These are phyloP conservation scores for Gelatoporia subvermispora DNA, from an alignment of 768 basidiomycete genomes.

Conservation along the genomic window DNA sequence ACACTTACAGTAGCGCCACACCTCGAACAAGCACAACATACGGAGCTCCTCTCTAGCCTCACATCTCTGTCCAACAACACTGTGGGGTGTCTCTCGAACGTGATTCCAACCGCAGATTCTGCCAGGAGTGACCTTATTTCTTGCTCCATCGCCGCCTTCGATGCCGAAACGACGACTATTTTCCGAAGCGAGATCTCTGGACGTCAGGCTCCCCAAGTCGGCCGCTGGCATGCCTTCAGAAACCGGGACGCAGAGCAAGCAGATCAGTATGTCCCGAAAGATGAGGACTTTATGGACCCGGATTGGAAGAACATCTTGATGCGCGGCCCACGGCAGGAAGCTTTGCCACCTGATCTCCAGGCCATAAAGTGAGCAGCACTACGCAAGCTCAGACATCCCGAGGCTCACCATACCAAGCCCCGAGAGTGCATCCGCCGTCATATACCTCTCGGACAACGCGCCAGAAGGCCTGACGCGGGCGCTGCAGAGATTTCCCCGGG, in stretches of 20 bases:
- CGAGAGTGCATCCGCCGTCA: constrained; percentile 27
- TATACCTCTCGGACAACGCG: constrained; percentile 55
- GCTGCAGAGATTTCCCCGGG: constrained; percentile 36
- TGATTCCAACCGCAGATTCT: constrained; percentile 24
- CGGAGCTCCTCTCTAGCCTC: constrained; percentile 22
- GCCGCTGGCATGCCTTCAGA: constrained; percentile 64
- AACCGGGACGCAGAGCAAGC: constrained; percentile 19
- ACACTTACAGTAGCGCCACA: constrained; percentile 50
- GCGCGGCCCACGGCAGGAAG: constrained; percentile 14
- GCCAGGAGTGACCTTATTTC: constrained; percentile 29
- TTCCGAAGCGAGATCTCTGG: constrained; percentile 68
- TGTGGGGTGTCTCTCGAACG: constrained; percentile 62
- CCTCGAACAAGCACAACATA: constrained; percentile 35
- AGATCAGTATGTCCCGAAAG: constrained; percentile 1
- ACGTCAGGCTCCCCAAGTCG: constrained; percentile 54
- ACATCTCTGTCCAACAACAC: constrained; percentile 25
- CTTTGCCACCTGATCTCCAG: constrained; percentile 37
- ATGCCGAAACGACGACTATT: constrained; percentile 34
- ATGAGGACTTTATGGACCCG: constrained; percentile 15
- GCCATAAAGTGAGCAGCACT: constrained; percentile 30
- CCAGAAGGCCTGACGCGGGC: constrained; percentile 51
- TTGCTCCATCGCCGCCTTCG: constrained; percentile 57
- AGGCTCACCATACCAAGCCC: not conserved
- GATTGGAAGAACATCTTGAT: constrained; percentile 56
- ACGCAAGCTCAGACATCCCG: not conserved